Evolutionary conservation across 768 basidiomycete species (phyloP).

Genomic region (Agaricus sinodeliciosus): DNA sequence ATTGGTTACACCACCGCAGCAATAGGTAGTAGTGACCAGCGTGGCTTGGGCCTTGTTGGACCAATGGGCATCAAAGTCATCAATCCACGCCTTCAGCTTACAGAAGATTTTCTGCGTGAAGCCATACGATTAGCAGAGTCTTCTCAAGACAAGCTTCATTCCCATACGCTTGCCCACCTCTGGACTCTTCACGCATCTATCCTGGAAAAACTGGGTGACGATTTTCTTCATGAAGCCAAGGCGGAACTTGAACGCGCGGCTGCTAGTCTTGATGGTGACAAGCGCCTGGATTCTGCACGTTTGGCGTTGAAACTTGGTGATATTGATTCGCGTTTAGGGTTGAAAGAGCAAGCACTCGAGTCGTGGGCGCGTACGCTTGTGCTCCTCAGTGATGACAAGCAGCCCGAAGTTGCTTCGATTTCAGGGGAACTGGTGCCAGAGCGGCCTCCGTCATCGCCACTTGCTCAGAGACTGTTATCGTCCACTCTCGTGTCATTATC

Average conservation of each 20-base stretch:
- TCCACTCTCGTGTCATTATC: slow-evolving; percentile 66
- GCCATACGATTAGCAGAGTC: slow-evolving; percentile 39
- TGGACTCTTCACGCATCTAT: slow-evolving; percentile 46
- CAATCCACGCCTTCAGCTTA: slow-evolving; percentile 48
- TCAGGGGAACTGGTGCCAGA: slow-evolving; percentile 25
- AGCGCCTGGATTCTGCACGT: slow-evolving; percentile 40
- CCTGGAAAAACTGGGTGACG: slow-evolving; percentile 55
- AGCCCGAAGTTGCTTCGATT: background rate
- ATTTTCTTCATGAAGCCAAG: slow-evolving; percentile 47
- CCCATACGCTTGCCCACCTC: slow-evolving; percentile 49
- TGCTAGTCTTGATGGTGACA: slow-evolving; percentile 29
- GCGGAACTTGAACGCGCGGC: slow-evolving; percentile 54
- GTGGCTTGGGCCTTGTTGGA: slow-evolving; percentile 23
- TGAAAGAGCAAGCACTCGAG: slow-evolving; percentile 42
- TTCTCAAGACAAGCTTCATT: slow-evolving; percentile 30
- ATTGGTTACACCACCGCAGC: slow-evolving; percentile 32
- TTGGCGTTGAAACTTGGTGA: slow-evolving; percentile 65
- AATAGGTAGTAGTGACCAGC: slow-evolving; percentile 30
- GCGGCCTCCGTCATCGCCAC: slow-evolving; percentile 46
- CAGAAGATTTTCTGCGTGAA: slow-evolving; percentile 45
- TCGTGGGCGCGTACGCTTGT: slow-evolving; percentile 66
- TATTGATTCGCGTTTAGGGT: slow-evolving; percentile 48
- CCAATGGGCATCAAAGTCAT: slow-evolving; percentile 35
- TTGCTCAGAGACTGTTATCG: slow-evolving; percentile 54
- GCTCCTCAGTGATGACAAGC: slow-evolving; percentile 33